These are phyloP conservation scores for Calonectria henricotiae DNA, from an alignment of 2,329 filamentous ascomycete species.

Conservation along the genomic window DNA sequence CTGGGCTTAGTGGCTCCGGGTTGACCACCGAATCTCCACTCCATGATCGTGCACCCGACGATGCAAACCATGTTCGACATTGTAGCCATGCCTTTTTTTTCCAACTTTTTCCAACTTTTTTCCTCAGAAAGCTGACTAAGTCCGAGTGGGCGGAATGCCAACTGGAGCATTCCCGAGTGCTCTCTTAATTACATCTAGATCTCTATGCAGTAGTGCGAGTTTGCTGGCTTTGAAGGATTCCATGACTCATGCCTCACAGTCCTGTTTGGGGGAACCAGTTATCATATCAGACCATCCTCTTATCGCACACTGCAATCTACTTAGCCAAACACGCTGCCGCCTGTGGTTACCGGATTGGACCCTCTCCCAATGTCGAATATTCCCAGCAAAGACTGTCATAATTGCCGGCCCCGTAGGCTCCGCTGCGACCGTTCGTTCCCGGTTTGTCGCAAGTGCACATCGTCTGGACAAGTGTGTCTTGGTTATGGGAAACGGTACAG, in stretches of 20 bases:
- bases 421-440: constrained; percentile 69
- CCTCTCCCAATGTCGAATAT: not conserved
- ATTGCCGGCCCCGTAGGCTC: constrained; percentile 68
- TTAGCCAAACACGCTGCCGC: not conserved
- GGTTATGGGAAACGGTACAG: constrained; percentile 70
- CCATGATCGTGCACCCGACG: not conserved
- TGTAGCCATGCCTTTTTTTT: not conserved
- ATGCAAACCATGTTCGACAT: not conserved
- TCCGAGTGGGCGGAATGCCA: not conserved
- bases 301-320: not conserved
- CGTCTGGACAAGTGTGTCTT: constrained; percentile 66
- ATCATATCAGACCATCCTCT: not conserved
- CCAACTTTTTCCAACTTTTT: too few species aligned
- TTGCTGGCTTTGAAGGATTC: not conserved
- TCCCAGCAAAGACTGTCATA: constrained; percentile 63
- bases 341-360: not conserved
- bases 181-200: constrained; percentile 3
- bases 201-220: constrained; percentile 8
- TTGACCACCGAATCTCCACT: not conserved
- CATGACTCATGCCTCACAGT: not conserved
- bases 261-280: not conserved
- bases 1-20: not conserved
- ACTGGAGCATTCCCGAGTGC: not conserved
- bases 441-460: constrained; percentile 67
- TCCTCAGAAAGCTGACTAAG: not conserved